Base-by-base conservation (phyloP, 495 filamentous ascomycete genomes). In the Penicillium paradoxum region DNA sequence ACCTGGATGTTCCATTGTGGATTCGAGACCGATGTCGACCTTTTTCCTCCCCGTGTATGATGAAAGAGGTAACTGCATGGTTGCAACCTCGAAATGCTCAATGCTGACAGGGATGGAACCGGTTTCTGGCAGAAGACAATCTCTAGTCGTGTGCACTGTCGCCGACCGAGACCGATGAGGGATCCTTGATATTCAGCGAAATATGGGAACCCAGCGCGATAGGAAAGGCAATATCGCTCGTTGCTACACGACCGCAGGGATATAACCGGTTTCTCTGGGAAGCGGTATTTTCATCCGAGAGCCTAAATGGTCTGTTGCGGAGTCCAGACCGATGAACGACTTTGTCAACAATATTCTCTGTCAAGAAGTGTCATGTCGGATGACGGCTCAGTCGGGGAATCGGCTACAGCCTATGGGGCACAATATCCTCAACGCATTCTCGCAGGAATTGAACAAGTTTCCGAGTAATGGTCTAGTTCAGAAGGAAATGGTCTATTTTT, bases 261-360 rank as follows among this genome's bases (percentile, higher is more conserved):
- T 32, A 45, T 27, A 48, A 48, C 45, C 21, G 29, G 39, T 43
- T 51, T 51, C n/a, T 42, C 37, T 34, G 33, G 2, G 34, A 49
- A 9, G 13, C 10, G 10, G 5, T 1, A 8, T 32, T 6, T 45
- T n/a, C 17, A 19, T 21, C 24, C 3, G 27, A 14, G 42, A 3
- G 15, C 17, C 42, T 30, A 18, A n/a, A 36, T 18, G 32, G 45
- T 48, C 21, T 37, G 7, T 48, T 8, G 10, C 4, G 29, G 44
- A 46, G 18, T 25, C 45, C 32, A 48, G 32, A 27, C 21, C n/a
- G 30, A 36, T 47, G 21, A 36, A 25, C 6, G 17, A 11, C 6
- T 15, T 4, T 4, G n/a, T 34, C 14, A 3, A 37, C 14, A 13
- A 17, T 11, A 24, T 22, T n/a, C 30, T 36, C 45, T 36, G 10